Percentiles rank a stretch among this genome's conserved stretches.
phyloP scores from a whole-genome alignment of 768 basidiomycete species.

The Calvatia gigantea region DNA sequence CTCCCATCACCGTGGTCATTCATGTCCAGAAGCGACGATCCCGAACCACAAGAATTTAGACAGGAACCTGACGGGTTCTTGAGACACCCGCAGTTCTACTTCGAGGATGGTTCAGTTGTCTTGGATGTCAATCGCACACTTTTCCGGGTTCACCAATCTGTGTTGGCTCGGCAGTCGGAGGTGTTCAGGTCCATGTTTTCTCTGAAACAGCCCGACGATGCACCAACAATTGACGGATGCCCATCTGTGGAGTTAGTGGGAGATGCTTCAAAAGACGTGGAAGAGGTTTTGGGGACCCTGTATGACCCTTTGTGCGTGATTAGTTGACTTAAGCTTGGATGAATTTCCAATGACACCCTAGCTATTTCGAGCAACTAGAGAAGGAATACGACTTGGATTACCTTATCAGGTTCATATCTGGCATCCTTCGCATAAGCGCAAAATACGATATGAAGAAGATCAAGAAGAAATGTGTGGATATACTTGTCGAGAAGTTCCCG shows the following conservation, averaged over 20 bases:
- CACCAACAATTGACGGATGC: conserved; percentile 33
- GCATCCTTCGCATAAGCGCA: conserved; percentile 39
- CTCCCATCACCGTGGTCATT: no score
- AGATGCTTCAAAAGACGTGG: conserved; percentile 21
- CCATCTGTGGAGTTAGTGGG: conserved; percentile 26
- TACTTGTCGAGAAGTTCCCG: conserved; percentile 39
- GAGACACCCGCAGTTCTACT: conserved; percentile 33
- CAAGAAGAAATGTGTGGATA: conserved; percentile 34
- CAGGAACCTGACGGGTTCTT: background rate
- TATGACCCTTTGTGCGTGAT: conserved; percentile 35
- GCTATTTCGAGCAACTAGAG: conserved; percentile 35
- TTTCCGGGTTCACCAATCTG: conserved; percentile 34
- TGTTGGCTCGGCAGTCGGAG: conserved; percentile 36
- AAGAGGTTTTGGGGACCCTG: conserved; percentile 33
- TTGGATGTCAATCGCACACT: conserved; percentile 28
- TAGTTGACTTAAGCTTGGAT: conserved; percentile 7
- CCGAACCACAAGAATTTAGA: no score
- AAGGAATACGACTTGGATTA: conserved; percentile 28
- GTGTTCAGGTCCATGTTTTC: conserved; percentile 37
- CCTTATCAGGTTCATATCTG: conserved; percentile 37
- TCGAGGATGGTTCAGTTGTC: conserved; percentile 37
- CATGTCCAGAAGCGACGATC: background rate
- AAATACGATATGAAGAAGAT: conserved; percentile 38
- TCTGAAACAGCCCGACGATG: conserved; percentile 31
- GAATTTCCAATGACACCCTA: conserved; percentile 15